Evolutionary conservation across 352 stramenopile species (phyloP).

Genomic region (Achlya hypogyna): DNA sequence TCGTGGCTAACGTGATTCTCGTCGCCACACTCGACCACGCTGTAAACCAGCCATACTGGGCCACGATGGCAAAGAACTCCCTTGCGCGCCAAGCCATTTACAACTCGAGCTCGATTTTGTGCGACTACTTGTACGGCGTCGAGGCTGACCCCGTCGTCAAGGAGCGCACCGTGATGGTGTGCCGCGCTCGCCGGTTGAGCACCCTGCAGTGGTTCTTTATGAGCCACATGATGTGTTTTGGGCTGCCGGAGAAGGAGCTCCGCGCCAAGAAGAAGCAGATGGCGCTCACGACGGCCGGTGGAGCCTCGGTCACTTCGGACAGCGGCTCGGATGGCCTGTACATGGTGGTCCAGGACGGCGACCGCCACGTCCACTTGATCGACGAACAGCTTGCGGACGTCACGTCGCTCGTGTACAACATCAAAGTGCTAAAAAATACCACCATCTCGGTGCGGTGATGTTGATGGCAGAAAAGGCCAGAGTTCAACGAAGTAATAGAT

Average conservation of each 20-base stretch:
- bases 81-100: constrained; percentile 15
- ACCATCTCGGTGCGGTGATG: too few species aligned
- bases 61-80: constrained; percentile 5
- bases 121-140: not conserved
- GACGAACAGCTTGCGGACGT: constrained; percentile 6
- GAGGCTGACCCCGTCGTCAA: not conserved
- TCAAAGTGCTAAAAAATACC: too few species aligned
- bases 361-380: constrained; percentile 1
- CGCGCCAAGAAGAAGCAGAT: not conserved
- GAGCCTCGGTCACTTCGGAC: too few species aligned
- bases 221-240: constrained; percentile 15
- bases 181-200: not conserved
- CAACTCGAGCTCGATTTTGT: constrained; percentile 7
- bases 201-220: constrained; percentile 20
- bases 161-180: not conserved
- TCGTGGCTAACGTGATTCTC: not conserved
- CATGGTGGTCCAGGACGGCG: not conserved
- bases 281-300: not conserved
- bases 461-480: too few species aligned
- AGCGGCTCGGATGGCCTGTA: not conserved
- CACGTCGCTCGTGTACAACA: constrained; percentile 1
- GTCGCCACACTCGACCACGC: not conserved
- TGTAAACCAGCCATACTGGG: not conserved
- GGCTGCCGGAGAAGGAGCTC: constrained; percentile 12
- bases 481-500: too few species aligned